These are phyloP conservation scores for Paramecium biaurelia DNA, from an alignment of 73 alveolate genomes.

Conservation along the genomic window DNA sequence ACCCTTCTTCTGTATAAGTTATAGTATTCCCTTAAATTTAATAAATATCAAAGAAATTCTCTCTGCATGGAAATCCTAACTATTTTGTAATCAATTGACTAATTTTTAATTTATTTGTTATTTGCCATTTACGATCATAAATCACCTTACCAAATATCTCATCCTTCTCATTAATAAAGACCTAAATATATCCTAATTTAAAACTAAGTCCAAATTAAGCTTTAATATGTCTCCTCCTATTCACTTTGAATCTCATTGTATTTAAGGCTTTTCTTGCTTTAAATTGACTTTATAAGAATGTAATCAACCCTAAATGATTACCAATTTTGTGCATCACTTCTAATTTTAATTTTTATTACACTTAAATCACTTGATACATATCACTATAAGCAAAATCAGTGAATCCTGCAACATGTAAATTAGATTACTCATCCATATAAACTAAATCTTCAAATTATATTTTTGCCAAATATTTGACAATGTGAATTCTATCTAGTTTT, in stretches of 20 bases:
- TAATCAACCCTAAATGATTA: neutral
- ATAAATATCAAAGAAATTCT: slow-evolving; percentile 16
- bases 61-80: slow-evolving; percentile 39
- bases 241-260: neutral
- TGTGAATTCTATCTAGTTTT: neutral
- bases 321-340: neutral
- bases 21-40: neutral
- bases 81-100: neutral
- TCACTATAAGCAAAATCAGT: slow-evolving; percentile 11
- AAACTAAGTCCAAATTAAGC: neutral
- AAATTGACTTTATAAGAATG: neutral
- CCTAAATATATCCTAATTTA: neutral
- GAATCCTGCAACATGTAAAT: neutral
- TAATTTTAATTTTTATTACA: neutral
- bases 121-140: neutral
- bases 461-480: neutral
- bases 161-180: neutral
- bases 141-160: neutral
- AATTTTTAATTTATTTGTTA: neutral
- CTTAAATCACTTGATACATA: neutral
- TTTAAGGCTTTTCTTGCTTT: neutral
- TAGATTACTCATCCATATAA: neutral
- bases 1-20: slow-evolving; percentile 20
- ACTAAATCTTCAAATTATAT: neutral
- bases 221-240: neutral